Evolutionary conservation across 345 rosid species (phyloP), one percentile per base, ranked within the genome.

Genomic region (Rhodamnia argentea): DNA sequence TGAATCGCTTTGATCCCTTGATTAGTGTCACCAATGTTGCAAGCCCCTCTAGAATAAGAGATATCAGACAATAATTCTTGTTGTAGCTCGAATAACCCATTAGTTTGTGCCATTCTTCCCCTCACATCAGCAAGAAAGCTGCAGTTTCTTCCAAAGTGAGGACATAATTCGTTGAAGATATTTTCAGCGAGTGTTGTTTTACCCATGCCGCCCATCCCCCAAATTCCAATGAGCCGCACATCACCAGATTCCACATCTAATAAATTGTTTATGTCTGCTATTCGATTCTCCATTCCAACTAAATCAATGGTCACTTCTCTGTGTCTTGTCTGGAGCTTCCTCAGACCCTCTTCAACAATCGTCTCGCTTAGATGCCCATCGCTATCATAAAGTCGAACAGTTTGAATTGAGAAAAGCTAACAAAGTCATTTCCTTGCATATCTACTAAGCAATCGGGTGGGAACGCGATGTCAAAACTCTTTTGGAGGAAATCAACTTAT

Each of bases 11-110:
- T 0, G 0, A 1, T 27, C 18, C 74, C 40, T 3, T 6, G 2
- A 60, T 60, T 10, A 27, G 13, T 6, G 0, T 27, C 2, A 0
- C 0, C 0, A 6, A 60, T 13, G 0, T 27, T 3, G 0, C 4
- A 1, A 27, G 10, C 20, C 40, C 1, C 18, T 13, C 5, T 7
- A 27, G 0, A 60, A 14, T 13, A 0, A 27, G 74, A 60, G 0
- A 60, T 3, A 14, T 14, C 5, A 0, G 18, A 27, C 20, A 60
- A 6, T 14, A 60, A 27, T 14, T 60, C 6, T 27, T 60, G 3
- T 14, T 60, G 37, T 0, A 60, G 5, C 10, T 27, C 0, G 1
- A 60, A 18, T 0, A 60, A 6, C 20, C 4, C 0, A 10, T 27
- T 27, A 10, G 9, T 27, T 60, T 60, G 14, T 6, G 9, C 37